phyloP scores from a whole-genome alignment of 108 stramenopile genomes.

The Nitzschia inconspicua region DNA sequence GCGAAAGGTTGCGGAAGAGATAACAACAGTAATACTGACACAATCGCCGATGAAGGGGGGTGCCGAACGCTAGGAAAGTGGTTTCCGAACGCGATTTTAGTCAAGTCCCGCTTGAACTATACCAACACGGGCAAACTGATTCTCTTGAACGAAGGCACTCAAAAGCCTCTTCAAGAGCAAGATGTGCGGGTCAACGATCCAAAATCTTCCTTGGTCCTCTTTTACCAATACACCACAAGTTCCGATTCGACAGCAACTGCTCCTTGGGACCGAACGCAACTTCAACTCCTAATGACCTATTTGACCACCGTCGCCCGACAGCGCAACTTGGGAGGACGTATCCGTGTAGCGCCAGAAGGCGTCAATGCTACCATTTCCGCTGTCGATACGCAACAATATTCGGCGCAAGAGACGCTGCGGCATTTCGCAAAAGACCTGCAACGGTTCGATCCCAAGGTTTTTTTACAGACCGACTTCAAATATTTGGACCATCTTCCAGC shows the following conservation, averaged over 20 bases:
- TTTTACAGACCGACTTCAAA: conserved; percentile 77
- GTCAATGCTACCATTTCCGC: conserved; percentile 75
- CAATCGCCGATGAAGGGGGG: neutral
- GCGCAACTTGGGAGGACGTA: conserved; percentile 67
- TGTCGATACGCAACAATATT: conserved; percentile 30
- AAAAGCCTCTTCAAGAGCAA: conserved; percentile 9
- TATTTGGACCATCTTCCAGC: conserved; percentile 69
- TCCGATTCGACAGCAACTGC: neutral
- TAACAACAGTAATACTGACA: neutral
- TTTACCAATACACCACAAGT: conserved; percentile 77
- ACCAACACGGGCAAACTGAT: conserved; percentile 39
- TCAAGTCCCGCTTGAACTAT: conserved; percentile 63
- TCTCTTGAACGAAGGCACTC: conserved; percentile 8
- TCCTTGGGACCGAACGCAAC: conserved; percentile 50
- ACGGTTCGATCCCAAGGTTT: conserved; percentile 57
- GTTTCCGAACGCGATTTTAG: conserved; percentile 77
- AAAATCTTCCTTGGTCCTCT: conserved; percentile 63
- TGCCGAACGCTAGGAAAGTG: conserved; percentile 62
- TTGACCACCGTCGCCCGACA: conserved; percentile 43
- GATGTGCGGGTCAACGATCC: conserved; percentile 27
- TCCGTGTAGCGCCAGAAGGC: conserved; percentile 80
- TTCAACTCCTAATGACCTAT: conserved; percentile 51
- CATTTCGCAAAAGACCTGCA: conserved; percentile 66
- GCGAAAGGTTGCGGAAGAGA: neutral
- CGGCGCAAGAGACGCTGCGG: conserved; percentile 51